phyloP scores from a whole-genome alignment of 331 rosid genomes.

The Acacia concinna region DNA sequence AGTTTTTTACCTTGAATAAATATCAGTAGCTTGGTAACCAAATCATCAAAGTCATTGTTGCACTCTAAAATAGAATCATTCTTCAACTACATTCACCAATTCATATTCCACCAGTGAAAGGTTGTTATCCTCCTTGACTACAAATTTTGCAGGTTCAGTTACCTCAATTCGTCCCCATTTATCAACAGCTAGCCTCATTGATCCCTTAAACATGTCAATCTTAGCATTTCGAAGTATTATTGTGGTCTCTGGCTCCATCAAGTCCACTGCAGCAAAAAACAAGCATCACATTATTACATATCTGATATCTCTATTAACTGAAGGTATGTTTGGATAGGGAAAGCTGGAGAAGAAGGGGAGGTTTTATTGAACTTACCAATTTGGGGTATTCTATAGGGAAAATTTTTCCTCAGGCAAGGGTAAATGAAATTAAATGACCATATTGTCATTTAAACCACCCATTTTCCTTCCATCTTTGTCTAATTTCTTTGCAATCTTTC shows the following conservation, averaged over 20 bases:
- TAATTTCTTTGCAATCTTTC: no score
- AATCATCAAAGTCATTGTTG: conserved; percentile 1
- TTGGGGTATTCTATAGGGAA: not conserved
- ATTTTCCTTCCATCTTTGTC: no score
- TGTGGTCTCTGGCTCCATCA: conserved; percentile 36
- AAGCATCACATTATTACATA: not conserved
- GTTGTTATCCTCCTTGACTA: conserved; percentile 46
- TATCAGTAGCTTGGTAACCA: conserved; percentile 12
- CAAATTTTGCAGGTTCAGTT: conserved; percentile 41
- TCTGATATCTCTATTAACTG: not conserved
- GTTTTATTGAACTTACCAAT: not conserved
- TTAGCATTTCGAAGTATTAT: conserved; percentile 45
- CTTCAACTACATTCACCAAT: conserved; percentile 45
- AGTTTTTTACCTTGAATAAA: not conserved
- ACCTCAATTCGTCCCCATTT: conserved; percentile 50
- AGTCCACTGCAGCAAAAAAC: conserved; percentile 36
- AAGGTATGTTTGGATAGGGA: no score
- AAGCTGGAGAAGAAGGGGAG: not conserved
- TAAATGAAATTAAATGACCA: no score
- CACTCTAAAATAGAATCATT: conserved; percentile 19
- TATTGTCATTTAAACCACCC: no score
- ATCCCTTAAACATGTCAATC: conserved; percentile 56
- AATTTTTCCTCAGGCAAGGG: no score
- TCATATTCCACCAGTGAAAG: conserved; percentile 48
- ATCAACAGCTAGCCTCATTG: conserved; percentile 53